Evolutionary conservation across 192 early-diverging fungal genomes (phyloP).

Genomic region (Phycomyces blakesleeanus): DNA sequence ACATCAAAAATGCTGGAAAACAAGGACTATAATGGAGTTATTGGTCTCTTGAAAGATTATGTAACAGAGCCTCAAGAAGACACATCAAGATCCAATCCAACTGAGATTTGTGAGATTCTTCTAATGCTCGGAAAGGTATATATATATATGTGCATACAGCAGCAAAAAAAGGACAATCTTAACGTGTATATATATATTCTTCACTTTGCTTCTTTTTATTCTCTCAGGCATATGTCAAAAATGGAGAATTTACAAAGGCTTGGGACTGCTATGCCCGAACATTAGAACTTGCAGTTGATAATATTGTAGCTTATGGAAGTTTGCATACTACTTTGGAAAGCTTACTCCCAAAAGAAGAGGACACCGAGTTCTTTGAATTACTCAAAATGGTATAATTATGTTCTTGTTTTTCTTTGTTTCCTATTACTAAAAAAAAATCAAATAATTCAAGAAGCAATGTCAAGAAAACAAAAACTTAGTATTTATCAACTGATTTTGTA

Average conservation of each 20-base stretch:
- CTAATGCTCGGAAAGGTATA: conserved; percentile 9
- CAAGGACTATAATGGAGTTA: background rate
- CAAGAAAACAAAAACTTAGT: too few species aligned
- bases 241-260: conserved; percentile 25
- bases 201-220: too few species aligned
- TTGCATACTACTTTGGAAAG: background rate
- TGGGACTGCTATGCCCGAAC: conserved; percentile 37
- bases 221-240: conserved; percentile 39
- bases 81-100: background rate
- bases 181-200: too few species aligned
- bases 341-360: conserved; percentile 31
- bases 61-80: background rate
- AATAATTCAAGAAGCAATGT: too few species aligned
- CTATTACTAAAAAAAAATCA: too few species aligned
- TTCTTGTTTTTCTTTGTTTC: too few species aligned
- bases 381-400: conserved; percentile 25
- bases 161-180: too few species aligned
- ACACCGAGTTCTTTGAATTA: conserved; percentile 34
- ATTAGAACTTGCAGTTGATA: conserved; percentile 30
- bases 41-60: conserved; percentile 5
- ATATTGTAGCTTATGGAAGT: conserved; percentile 27
- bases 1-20: background rate
- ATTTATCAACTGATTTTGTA: too few species aligned
- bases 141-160: background rate
- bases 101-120: background rate